These are phyloP conservation scores for Fusarium sp. DNA, from an alignment of 2,329 filamentous ascomycete species.

Conservation along the genomic window DNA sequence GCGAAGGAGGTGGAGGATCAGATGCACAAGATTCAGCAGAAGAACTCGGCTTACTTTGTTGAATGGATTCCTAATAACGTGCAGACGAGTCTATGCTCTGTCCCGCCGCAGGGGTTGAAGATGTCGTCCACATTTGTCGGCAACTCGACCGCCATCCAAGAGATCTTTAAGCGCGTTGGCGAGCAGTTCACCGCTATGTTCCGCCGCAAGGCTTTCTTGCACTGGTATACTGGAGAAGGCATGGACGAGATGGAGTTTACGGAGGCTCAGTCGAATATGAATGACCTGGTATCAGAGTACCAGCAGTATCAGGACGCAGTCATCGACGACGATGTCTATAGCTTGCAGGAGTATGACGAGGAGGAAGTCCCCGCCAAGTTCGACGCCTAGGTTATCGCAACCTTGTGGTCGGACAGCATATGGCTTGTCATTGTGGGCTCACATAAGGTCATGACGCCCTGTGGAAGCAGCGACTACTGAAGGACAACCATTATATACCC, in stretches of 20 bases:
- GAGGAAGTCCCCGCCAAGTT: slow-evolving; percentile 75
- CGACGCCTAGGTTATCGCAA: background rate
- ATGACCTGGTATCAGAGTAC: slow-evolving; percentile 99
- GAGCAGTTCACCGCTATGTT: slow-evolving; percentile 99
- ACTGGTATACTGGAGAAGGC: slow-evolving; percentile 99
- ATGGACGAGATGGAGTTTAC: slow-evolving; percentile 99
- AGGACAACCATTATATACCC: background rate
- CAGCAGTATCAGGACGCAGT: slow-evolving; percentile 99
- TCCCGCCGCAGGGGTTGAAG: slow-evolving; percentile 95
- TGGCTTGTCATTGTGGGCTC: background rate
- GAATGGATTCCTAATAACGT: slow-evolving; percentile 99
- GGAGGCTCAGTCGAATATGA: slow-evolving; percentile 99
- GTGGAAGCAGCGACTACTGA: background rate
- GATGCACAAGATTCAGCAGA: slow-evolving; percentile 99
- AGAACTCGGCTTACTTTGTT: slow-evolving; percentile 99
- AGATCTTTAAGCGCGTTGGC: slow-evolving; percentile 99
- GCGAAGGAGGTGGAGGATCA: slow-evolving; percentile 99
- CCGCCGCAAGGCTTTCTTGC: slow-evolving; percentile 99
- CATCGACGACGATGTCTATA: slow-evolving; percentile 81
- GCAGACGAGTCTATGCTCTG: slow-evolving; percentile 98
- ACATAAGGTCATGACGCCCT: background rate
- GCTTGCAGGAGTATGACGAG: slow-evolving; percentile 87
- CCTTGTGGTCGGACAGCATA: background rate
- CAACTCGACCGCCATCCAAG: slow-evolving; percentile 99
- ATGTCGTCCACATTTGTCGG: slow-evolving; percentile 99